A percentile compares a stretch with the other conserved stretches of the same genome.
Evolutionary conservation across 2,329 filamentous ascomycete genomes (phyloP).

Genomic region (Diaporthe helianthi): DNA sequence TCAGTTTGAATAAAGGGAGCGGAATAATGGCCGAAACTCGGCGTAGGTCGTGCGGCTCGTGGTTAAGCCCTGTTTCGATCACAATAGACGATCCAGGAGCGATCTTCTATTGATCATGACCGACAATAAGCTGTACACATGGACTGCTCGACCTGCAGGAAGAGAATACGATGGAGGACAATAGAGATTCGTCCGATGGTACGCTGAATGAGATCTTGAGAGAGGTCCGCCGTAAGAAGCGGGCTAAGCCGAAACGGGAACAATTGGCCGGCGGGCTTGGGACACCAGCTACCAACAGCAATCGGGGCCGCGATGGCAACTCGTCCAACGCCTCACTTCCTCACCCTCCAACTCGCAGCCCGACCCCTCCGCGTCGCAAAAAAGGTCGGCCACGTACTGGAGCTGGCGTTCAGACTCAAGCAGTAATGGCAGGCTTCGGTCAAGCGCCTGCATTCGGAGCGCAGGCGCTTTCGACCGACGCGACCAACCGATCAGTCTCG

Average conservation of each 20-base stretch:
- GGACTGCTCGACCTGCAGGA: background rate
- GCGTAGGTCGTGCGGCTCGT: background rate
- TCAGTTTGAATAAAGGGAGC: background rate
- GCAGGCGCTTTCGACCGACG: constrained; percentile 35
- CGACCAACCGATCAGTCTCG: constrained; percentile 30
- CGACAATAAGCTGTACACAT: background rate
- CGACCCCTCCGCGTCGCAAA: constrained; percentile 12
- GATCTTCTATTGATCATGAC: background rate
- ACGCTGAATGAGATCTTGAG: background rate
- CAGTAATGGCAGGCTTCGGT: constrained; percentile 35
- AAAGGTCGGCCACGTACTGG: constrained; percentile 18
- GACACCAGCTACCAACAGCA: constrained; percentile 23
- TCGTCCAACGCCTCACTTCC: constrained; percentile 14
- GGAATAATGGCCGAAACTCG: background rate
- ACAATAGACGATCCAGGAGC: background rate
- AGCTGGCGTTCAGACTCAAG: constrained; percentile 23
- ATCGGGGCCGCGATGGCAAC: constrained; percentile 25
- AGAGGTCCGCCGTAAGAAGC: background rate
- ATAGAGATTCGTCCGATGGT: background rate
- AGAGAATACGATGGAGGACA: background rate
- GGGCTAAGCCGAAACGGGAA: constrained; percentile 27
- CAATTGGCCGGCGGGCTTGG: constrained; percentile 17
- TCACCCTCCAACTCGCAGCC: constrained; percentile 14
- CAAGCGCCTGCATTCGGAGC: constrained; percentile 35
- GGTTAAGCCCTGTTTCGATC: background rate